Base-by-base conservation (phyloP, 257 asterid genomes). In the Scutellaria minor region DNA sequence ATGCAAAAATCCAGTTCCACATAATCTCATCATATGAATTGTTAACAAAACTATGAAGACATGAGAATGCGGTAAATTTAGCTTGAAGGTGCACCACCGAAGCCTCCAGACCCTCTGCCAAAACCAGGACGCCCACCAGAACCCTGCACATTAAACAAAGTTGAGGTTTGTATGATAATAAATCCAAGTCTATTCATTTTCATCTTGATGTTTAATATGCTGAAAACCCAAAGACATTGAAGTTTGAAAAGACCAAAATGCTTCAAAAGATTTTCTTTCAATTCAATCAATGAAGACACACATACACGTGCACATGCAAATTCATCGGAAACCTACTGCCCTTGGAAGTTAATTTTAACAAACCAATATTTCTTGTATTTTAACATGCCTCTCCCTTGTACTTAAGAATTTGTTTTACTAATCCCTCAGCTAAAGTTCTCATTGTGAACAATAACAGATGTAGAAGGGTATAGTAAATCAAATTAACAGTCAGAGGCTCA, bases 31-130 rank as follows among this genome's bases (percentile, higher is more conserved):
- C 68, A 81, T 18, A 12, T 6, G 66, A 51, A 63, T 37, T 66
- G 65, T 82, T 64, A 78, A 50, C 64, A 27, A 78, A 78, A 52
- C 80, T 63, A 82, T 9, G 41, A 60, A 20, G 70, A 66, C 70
- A 47, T 0, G 15, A 54, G 5, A 41, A 75, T 12, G 40, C 57
- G 5, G 18, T 27, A 20, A 50, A 69, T 11, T 76, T 82, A 85
- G 68, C 87, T 85, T 52, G 90, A 64, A 52, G 90, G 87, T 48
- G 90, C 83, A 54, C 83, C 84, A 42, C 81, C 83, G 78, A 74
- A 88, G 39, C 88, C 82, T 4, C 91, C 95, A 24, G 95, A 51
- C 10, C 95, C 95, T 63, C 95, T 81, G 50, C 95, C 95, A 63
- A 88, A 88, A 35, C 89, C 89, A 37, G 91, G 76, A 7, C 95